Evolutionary conservation across 371 early-diverging fungal genomes (phyloP).

Genomic region (Dichotomocladium elegans): DNA sequence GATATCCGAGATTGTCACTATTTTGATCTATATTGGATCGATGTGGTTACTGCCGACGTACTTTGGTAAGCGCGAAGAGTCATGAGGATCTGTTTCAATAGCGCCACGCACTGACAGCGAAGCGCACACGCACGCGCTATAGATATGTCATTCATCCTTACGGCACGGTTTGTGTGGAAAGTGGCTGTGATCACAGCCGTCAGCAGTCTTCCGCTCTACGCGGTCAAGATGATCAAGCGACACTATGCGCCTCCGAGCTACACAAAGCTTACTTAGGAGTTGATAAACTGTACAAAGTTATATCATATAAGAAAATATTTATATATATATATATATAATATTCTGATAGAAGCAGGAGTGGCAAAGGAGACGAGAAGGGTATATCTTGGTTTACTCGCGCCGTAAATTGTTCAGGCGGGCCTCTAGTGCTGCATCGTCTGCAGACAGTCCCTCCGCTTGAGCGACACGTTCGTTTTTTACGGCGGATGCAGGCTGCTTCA

Average conservation of each 20-base stretch:
- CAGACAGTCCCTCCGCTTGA: slow-evolving; percentile 55
- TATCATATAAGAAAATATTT: too few species aligned
- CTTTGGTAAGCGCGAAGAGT: slow-evolving; percentile 90
- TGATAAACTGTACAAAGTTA: not conserved
- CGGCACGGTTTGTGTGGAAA: slow-evolving; percentile 86
- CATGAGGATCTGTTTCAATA: too few species aligned
- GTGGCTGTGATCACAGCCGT: slow-evolving; percentile 86
- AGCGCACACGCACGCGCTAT: not conserved
- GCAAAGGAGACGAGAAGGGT: too few species aligned
- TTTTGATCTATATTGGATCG: slow-evolving; percentile 80
- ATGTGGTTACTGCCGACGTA: slow-evolving; percentile 87
- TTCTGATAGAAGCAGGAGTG: too few species aligned
- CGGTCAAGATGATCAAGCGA: slow-evolving; percentile 67
- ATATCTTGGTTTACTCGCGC: slow-evolving; percentile 59
- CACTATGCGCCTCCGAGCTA: slow-evolving; percentile 77
- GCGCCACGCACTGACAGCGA: too few species aligned
- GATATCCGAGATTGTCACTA: slow-evolving; percentile 75
- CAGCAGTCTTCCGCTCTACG: slow-evolving; percentile 80
- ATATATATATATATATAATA: too few species aligned
- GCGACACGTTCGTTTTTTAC: slow-evolving; percentile 42
- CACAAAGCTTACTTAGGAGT: slow-evolving; percentile 51
- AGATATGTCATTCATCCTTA: slow-evolving; percentile 86
- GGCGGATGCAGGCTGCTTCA: slow-evolving; percentile 43
- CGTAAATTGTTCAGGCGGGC: slow-evolving; percentile 89
- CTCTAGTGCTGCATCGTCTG: slow-evolving; percentile 84